Evolutionary conservation across 192 early-diverging fungal genomes (phyloP), one percentile per base, ranked within the genome.

Genomic region (Chytriomyces confervae): DNA sequence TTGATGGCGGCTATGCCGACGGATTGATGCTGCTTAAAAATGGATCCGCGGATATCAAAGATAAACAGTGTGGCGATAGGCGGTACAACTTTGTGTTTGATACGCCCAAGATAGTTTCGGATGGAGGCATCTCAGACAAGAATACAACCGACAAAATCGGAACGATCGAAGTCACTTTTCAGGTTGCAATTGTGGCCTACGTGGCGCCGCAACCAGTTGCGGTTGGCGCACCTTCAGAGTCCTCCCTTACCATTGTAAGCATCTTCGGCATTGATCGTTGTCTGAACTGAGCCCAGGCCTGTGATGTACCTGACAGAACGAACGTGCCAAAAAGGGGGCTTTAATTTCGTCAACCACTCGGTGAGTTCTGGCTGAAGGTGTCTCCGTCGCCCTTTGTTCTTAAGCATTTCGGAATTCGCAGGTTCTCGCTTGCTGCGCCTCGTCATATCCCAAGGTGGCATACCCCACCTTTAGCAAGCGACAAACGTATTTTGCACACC

Each of bases 251-350:
- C 1, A 36, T 36, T 36, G 36, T 36, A 36, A 36, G 36, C 36
- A 36, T 36, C 36, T 36, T 36, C 36, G 36, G 36, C 36, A 4
- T 36, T 36, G 36, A 36, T 36, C 36, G 36, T 36, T 36, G 36
- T 36, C 36, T 36, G 36, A 36, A 36, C 36, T 36, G 36, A 36
- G 36, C 36, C 36, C 36, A 36, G 36, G 36, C 36, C 36, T 36
- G 36, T 36, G 36, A 36, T 36, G 36, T 36, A 36, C 53, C 20
- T 57, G 53, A 57, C 13, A 57, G 53, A 57, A 57, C 20, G 53
- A 57, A 57, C 53, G 53, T 20, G 53, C 53, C 13, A 57, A 57
- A 57, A 57, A 57, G 53, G 53, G 53, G 53, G 53, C 53, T 20
- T 20, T 57, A 1, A 57, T 57, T 20, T 57, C 53, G 20, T 13